Conservation (phyloP, 352 stramenopile species). For the Lagenidium sp. region DNA sequence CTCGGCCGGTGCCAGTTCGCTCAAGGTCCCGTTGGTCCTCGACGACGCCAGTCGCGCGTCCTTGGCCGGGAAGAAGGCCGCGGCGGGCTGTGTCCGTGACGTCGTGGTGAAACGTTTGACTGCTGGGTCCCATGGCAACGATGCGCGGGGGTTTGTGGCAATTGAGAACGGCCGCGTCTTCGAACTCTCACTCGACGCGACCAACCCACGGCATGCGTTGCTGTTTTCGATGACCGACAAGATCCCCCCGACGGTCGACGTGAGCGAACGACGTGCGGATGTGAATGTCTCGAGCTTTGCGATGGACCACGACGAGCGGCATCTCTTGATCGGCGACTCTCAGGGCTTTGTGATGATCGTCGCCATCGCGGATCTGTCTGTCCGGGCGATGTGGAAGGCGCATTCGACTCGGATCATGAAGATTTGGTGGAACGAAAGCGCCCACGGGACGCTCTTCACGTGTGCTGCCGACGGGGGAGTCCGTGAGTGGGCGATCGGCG, state of each 20-base stretch:
- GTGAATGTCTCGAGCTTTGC: slow-evolving; percentile 17
- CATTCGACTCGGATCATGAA: slow-evolving; percentile 61
- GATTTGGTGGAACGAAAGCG: slow-evolving; percentile 42
- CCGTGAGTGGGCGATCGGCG: slow-evolving; percentile 34
- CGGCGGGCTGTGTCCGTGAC: background rate
- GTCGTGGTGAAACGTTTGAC: slow-evolving; percentile 14
- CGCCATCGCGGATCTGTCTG: slow-evolving; percentile 18
- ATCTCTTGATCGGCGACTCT: slow-evolving; percentile 54
- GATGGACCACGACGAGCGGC: slow-evolving; percentile 13
- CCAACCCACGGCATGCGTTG: background rate
- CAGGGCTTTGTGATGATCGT: slow-evolving; percentile 39
- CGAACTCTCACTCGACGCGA: slow-evolving; percentile 20
- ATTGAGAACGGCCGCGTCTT: slow-evolving; percentile 58
- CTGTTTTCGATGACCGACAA: slow-evolving; percentile 9
- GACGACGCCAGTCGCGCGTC: too few species aligned
- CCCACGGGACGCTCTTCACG: slow-evolving; percentile 38
- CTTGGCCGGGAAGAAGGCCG: too few species aligned
- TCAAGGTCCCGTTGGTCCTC: slow-evolving; percentile 12
- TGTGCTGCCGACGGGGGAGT: slow-evolving; percentile 51
- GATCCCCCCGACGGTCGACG: too few species aligned
- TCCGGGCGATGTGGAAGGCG: slow-evolving; percentile 34
- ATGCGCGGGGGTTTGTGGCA: slow-evolving; percentile 36
- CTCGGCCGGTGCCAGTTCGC: slow-evolving; percentile 4
- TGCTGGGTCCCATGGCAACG: background rate
- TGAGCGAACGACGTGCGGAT: too few species aligned